Conservation (phyloP, 192 early-diverging fungal genomes). For the Coemansia sp. region DNA sequence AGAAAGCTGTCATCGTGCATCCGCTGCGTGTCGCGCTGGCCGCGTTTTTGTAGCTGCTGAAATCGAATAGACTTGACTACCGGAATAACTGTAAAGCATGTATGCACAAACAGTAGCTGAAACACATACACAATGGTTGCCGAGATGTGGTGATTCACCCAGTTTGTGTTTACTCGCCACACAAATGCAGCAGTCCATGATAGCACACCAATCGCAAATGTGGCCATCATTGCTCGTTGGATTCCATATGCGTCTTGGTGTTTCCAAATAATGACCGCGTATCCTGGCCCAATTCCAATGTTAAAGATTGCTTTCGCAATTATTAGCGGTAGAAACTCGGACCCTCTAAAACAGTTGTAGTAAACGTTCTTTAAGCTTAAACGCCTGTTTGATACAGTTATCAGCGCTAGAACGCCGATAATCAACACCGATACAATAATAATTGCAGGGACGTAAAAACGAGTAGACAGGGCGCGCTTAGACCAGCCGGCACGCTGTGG, state of each 20-base stretch:
- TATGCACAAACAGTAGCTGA: slow-evolving; percentile 26
- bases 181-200: slow-evolving; percentile 18
- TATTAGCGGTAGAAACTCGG: slow-evolving; percentile 15
- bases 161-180: slow-evolving; percentile 25
- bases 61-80: slow-evolving; percentile 25
- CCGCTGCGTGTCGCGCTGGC: background rate
- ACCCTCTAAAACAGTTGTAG: slow-evolving; percentile 38
- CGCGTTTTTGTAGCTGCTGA: slow-evolving; percentile 6
- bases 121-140: slow-evolving; percentile 13
- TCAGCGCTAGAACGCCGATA: slow-evolving; percentile 17
- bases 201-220: slow-evolving; percentile 16
- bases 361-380: slow-evolving; percentile 13
- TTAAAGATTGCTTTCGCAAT: slow-evolving; percentile 24
- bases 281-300: slow-evolving; percentile 16
- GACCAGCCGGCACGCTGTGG: slow-evolving; percentile 4
- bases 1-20: background rate
- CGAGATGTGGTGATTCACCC: slow-evolving; percentile 15
- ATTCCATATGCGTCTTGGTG: slow-evolving; percentile 44
- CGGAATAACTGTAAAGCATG: slow-evolving; percentile 18
- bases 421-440: background rate
- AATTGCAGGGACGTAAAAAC: slow-evolving; percentile 7
- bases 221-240: slow-evolving; percentile 13
- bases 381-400: slow-evolving; percentile 20
- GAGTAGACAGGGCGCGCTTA: slow-evolving; percentile 1
- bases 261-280: slow-evolving; percentile 22